These are phyloP conservation scores for Chlamydomonas applanata DNA, from an alignment of 139 green algal species.

Conservation along the genomic window DNA sequence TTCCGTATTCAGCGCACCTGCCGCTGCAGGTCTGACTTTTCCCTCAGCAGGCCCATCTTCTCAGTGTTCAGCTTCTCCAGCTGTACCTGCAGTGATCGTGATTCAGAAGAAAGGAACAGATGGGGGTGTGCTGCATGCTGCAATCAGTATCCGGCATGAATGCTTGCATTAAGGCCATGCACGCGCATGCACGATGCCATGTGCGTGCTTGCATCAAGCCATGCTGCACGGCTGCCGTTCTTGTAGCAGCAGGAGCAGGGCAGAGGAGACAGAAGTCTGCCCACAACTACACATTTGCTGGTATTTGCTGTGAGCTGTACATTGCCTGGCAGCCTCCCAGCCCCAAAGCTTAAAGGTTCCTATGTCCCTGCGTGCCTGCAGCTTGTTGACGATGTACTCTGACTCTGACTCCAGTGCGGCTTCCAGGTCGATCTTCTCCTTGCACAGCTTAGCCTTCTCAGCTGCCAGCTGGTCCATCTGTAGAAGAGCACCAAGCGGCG, in stretches of 20 bases:
- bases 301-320: not conserved
- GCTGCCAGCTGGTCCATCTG: conserved; percentile 19
- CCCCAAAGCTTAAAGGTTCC: no score
- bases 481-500: no score
- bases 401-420: conserved; percentile 64
- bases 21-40: conserved; percentile 68
- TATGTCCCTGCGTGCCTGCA: no score
- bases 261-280: not conserved
- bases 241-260: no score
- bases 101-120: no score
- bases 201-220: no score
- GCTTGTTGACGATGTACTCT: conserved; percentile 82
- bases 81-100: conserved; percentile 8
- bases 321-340: conserved; percentile 5
- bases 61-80: conserved; percentile 50
- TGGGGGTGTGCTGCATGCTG: no score
- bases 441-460: conserved; percentile 50
- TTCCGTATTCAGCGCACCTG: no score
- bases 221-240: no score
- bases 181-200: no score
- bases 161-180: no score
- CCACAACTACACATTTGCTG: not conserved
- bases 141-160: no score
- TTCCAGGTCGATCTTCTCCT: conserved; percentile 71
- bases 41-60: conserved; percentile 59